Evolutionary conservation across 352 stramenopile genomes (phyloP).

Genomic region (Pythium graminicola): DNA sequence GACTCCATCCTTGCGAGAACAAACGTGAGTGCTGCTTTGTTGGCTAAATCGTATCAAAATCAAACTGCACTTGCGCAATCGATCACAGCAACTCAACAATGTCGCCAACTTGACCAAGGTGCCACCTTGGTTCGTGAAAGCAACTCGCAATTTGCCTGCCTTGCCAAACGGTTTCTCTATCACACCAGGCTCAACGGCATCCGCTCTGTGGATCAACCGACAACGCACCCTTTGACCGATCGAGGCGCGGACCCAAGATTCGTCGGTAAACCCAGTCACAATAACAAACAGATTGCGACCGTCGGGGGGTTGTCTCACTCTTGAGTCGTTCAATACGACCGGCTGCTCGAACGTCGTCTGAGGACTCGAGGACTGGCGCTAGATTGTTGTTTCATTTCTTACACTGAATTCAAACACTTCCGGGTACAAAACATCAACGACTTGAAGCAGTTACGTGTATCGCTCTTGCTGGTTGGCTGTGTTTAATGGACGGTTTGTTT

Average conservation of each 20-base stretch:
- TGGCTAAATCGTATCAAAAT: no score
- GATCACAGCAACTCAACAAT: conserved; percentile 24
- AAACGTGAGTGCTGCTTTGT: conserved; percentile 10
- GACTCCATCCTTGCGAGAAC: conserved; percentile 2
- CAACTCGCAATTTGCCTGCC: conserved; percentile 60
- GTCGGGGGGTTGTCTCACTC: conserved; percentile 51
- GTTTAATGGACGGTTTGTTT: no score
- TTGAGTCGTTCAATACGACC: conserved; percentile 53
- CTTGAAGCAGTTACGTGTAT: conserved; percentile 32
- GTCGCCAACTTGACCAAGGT: conserved; percentile 44
- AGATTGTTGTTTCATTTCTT: no score
- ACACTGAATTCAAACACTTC: conserved; percentile 31
- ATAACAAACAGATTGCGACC: conserved; percentile 62
- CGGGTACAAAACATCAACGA: conserved; percentile 37
- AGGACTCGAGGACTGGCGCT: no score
- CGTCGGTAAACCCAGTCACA: conserved; percentile 44
- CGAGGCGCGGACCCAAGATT: conserved; percentile 31
- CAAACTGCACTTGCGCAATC: no score
- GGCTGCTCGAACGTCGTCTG: no score
- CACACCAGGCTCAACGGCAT: conserved; percentile 26
- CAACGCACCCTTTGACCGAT: conserved; percentile 26
- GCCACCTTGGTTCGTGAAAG: conserved; percentile 35
- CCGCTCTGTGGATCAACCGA: not conserved
- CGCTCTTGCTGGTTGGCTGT: not conserved
- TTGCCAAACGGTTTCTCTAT: conserved; percentile 77